These are phyloP conservation scores for Fusarium cicatricum DNA, from an alignment of 2,329 filamentous ascomycete species.

Conservation along the genomic window DNA sequence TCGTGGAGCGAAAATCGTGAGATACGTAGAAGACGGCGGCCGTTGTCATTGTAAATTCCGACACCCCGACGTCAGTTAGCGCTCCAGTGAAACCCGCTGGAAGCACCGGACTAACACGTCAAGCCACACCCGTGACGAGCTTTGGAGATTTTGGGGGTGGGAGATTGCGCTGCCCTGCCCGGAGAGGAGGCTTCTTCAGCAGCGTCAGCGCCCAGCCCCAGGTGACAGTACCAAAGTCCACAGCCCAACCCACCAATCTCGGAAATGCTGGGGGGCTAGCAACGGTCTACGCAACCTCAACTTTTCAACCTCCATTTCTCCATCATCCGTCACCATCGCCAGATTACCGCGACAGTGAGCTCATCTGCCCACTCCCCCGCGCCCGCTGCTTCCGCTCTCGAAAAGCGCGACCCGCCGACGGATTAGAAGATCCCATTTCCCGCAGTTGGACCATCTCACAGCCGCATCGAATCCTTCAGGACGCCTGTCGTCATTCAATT, in stretches of 20 bases:
- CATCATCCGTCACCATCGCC: slow-evolving; percentile 32
- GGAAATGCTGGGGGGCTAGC: slow-evolving; percentile 33
- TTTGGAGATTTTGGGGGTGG: slow-evolving; percentile 16
- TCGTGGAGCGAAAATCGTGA: background rate
- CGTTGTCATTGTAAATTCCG: slow-evolving; percentile 2
- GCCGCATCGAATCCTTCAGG: slow-evolving; percentile 11
- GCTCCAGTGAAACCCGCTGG: slow-evolving; percentile 21
- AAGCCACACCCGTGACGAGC: slow-evolving; percentile 36
- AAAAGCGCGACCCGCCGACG: slow-evolving; percentile 12
- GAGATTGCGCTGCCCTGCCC: slow-evolving; percentile 24
- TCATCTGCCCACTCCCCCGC: slow-evolving; percentile 24
- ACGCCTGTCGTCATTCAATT: slow-evolving; percentile 7
- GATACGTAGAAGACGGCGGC: background rate
- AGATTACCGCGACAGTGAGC: slow-evolving; percentile 32
- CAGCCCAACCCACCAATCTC: slow-evolving; percentile 33
- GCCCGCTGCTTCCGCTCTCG: slow-evolving; percentile 1
- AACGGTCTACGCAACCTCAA: slow-evolving; percentile 19
- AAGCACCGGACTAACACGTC: slow-evolving; percentile 33
- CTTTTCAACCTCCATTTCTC: slow-evolving; percentile 39
- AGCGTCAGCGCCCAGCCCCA: slow-evolving; percentile 23
- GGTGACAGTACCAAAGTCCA: slow-evolving; percentile 1
- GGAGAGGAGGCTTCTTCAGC: slow-evolving; percentile 3
- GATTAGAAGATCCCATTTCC: background rate
- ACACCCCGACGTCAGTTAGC: slow-evolving; percentile 19
- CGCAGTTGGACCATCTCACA: slow-evolving; percentile 6